These are phyloP conservation scores for Penicillium expansum DNA, from an alignment of 2,329 filamentous ascomycete genomes.

Conservation along the genomic window DNA sequence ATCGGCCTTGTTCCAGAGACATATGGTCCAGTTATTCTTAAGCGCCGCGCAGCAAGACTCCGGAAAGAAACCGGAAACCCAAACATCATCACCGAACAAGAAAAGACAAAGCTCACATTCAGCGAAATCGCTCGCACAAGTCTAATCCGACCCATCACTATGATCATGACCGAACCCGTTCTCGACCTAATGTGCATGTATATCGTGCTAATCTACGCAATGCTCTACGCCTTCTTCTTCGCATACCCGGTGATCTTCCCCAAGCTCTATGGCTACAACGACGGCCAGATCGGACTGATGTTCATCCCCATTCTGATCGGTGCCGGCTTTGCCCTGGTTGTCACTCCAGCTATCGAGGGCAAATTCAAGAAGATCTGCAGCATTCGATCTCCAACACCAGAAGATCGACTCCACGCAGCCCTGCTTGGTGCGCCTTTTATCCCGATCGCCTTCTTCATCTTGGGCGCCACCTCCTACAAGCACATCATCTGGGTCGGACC, in stretches of 20 bases:
- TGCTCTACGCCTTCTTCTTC: slow-evolving; percentile 48
- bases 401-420: slow-evolving; percentile 72
- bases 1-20: slow-evolving; percentile 36
- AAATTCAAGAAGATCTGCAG: slow-evolving; percentile 65
- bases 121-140: slow-evolving; percentile 59
- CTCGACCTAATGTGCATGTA: slow-evolving; percentile 66
- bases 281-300: slow-evolving; percentile 45
- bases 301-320: slow-evolving; percentile 37
- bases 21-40: slow-evolving; percentile 34
- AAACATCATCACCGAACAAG: slow-evolving; percentile 35
- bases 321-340: slow-evolving; percentile 29
- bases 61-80: slow-evolving; percentile 34
- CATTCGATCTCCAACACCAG: slow-evolving; percentile 67
- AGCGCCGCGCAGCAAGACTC: slow-evolving; percentile 32
- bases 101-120: slow-evolving; percentile 25
- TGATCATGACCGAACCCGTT: slow-evolving; percentile 61
- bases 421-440: slow-evolving; percentile 68
- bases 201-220: slow-evolving; percentile 57
- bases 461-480: slow-evolving; percentile 63
- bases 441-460: slow-evolving; percentile 60
- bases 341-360: slow-evolving; percentile 59
- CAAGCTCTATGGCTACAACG: slow-evolving; percentile 57
- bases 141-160: slow-evolving; percentile 72
- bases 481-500: slow-evolving; percentile 54
- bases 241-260: slow-evolving; percentile 65